A percentile compares a stretch with the other conserved stretches of the same genome.
These are phyloP conservation scores for Tylopilus microsporus DNA, from an alignment of 1,284 basidiomycete genomes.

Conservation along the genomic window DNA sequence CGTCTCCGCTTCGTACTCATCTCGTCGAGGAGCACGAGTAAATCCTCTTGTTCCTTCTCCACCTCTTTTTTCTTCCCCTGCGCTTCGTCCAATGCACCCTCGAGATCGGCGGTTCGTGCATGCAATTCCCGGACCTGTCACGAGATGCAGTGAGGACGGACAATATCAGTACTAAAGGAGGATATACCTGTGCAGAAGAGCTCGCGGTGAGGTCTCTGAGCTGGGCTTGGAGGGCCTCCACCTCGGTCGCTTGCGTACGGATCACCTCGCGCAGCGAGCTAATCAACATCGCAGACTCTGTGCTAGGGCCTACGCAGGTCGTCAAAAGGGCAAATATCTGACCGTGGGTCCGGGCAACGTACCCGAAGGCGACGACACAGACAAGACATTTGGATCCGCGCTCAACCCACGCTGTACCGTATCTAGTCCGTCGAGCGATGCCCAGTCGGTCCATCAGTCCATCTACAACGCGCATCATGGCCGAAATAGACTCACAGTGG, in stretches of 20 bases:
- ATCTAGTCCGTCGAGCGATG: background rate
- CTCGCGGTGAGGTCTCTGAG: conserved; percentile 38
- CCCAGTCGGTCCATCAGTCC: background rate
- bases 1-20: conserved; percentile 76
- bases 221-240: conserved; percentile 57
- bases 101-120: conserved; percentile 41
- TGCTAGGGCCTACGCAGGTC: conserved; percentile 52
- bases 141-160: background rate
- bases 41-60: conserved; percentile 91
- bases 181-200: conserved; percentile 39
- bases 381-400: conserved; percentile 57
- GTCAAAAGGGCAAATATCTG: background rate
- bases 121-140: conserved; percentile 38
- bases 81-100: conserved; percentile 48
- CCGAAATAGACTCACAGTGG: conserved; percentile 61
- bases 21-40: conserved; percentile 92
- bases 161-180: no score
- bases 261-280: conserved; percentile 78
- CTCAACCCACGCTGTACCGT: conserved; percentile 63
- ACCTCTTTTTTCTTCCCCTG: conserved; percentile 71
- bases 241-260: conserved; percentile 71
- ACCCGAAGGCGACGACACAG: conserved; percentile 50
- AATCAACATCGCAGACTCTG: conserved; percentile 76
- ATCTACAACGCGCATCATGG: no score
- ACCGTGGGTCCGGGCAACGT: conserved; percentile 10